phyloP scores from a whole-genome alignment of 2,329 filamentous ascomycete genomes.

The Dactylellina leptospora region DNA sequence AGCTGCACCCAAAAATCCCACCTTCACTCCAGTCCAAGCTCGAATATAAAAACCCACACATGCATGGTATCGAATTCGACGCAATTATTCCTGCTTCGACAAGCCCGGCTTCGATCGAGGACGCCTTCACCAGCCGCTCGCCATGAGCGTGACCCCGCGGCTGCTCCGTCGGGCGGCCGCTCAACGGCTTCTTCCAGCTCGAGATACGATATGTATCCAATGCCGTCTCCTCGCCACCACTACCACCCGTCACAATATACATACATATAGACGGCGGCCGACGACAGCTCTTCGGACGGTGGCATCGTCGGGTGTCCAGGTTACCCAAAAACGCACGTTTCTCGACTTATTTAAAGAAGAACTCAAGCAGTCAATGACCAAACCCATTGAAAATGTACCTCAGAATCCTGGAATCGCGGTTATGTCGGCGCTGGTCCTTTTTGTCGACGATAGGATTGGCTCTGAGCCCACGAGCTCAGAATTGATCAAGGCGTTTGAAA shows the following conservation, averaged over 20 bases:
- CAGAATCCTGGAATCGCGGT: slow-evolving; percentile 48
- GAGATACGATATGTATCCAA: slow-evolving; percentile 44
- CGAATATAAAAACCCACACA: not conserved
- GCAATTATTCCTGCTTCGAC: not conserved
- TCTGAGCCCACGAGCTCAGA: slow-evolving; percentile 39
- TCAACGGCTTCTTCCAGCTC: slow-evolving; percentile 23
- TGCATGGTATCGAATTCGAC: no score
- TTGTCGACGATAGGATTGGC: slow-evolving; percentile 38
- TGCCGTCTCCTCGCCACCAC: slow-evolving; percentile 38
- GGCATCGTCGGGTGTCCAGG: not conserved
- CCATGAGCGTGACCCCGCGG: slow-evolving; percentile 50
- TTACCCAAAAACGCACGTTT: slow-evolving; percentile 32
- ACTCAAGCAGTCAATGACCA: slow-evolving; percentile 20
- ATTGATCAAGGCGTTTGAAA: slow-evolving; percentile 39
- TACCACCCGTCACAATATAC: slow-evolving; percentile 29
- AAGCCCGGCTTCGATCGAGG: slow-evolving; percentile 9
- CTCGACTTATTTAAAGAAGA: slow-evolving; percentile 42
- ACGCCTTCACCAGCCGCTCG: slow-evolving; percentile 16
- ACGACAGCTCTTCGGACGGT: slow-evolving; percentile 12
- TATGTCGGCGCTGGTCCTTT: slow-evolving; percentile 30
- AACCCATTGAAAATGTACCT: slow-evolving; percentile 33
- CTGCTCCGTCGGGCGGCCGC: slow-evolving; percentile 49
- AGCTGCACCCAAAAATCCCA: slow-evolving; percentile 5
- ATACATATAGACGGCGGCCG: slow-evolving; percentile 42
- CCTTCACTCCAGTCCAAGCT: not conserved